Evolutionary conservation across 2,329 filamentous ascomycete species (phyloP), one percentile per base, ranked within the genome.

Genomic region (Bipolaris zeicola): DNA sequence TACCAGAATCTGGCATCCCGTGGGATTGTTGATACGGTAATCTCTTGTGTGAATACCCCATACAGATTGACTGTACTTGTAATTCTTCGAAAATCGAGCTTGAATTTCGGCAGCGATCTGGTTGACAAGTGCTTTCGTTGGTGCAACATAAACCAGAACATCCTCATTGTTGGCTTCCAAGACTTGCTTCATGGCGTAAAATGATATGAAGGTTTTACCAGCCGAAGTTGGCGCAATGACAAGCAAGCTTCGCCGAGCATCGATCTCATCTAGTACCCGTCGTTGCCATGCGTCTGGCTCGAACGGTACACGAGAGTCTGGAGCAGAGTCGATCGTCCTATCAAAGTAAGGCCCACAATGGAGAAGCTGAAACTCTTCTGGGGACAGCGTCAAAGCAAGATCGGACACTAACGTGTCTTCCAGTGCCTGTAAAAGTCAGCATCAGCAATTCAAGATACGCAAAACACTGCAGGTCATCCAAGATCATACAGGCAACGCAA

Each of bases 171-270:
- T 85, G 3, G 82, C 82, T 67, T 89, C 81, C 8, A 94, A 78
- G 1, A 92, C 79, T 68, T 90, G 87, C 67, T 89, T 88, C 88
- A 93, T 94, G 1, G 90, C 90, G 65, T 94, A 92, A 73, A 93
- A 94, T 0, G 86, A 89, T 56, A 93, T 93, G 72, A 93, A 94
- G 0, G 90, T 94, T 73, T 93, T 94, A 63, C 90, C 90, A 0
- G 90, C 87, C 22, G 87, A 90, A 0, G 90, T 94, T 0, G 90
- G 90, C 0, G 90, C 90, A 7, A 93, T 86, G 0, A 92, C 88
- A 56, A 93, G 87, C 0, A 91, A 77, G 63, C 88, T 91, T 61
- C 87, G 84, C 51, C 89, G 80, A 0, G 81, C 81, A 70, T 94
- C 90, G 36, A 93, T 87, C 37, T 85, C 84, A 60, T 94, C 88